Evolutionary conservation across 495 filamentous ascomycete genomes (phyloP).

Genomic region (Podospora fimiseda): DNA sequence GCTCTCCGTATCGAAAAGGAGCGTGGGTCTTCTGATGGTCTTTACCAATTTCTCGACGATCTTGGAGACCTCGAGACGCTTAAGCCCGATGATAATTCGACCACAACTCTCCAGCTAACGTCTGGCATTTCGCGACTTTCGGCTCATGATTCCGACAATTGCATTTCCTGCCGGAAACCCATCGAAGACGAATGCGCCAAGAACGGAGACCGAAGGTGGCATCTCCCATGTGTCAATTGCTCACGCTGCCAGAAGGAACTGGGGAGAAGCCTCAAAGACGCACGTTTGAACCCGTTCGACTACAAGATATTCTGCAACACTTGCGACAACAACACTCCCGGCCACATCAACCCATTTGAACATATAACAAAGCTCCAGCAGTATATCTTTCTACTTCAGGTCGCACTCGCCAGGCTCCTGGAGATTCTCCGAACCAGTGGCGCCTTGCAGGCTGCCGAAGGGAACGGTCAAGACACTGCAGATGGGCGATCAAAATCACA

Average conservation of each 20-base stretch:
- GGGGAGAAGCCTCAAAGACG: constrained; percentile 54
- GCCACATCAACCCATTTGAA: constrained; percentile 39
- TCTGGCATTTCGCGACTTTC: constrained; percentile 66
- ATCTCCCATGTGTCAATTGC: constrained; percentile 73
- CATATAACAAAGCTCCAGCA: constrained; percentile 79
- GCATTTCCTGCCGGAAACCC: constrained; percentile 69
- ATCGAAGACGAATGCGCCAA: constrained; percentile 90
- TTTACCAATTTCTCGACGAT: constrained; percentile 74
- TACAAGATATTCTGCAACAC: constrained; percentile 60
- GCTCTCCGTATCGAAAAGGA: constrained; percentile 87
- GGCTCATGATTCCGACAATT: constrained; percentile 77
- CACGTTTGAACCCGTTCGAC: constrained; percentile 58
- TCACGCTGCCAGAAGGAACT: constrained; percentile 68
- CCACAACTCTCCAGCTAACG: constrained; percentile 61
- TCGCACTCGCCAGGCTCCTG: constrained; percentile 84
- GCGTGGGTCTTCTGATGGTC: constrained; percentile 60
- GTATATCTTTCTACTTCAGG: constrained; percentile 85
- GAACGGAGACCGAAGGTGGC: constrained; percentile 70
- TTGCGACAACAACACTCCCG: constrained; percentile 44
- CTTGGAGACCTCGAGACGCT: constrained; percentile 67
- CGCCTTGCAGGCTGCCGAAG: constrained; percentile 72
- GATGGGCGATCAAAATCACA: constrained; percentile 73
- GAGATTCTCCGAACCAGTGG: constrained; percentile 78
- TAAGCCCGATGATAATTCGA: constrained; percentile 54
- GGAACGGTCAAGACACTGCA: constrained; percentile 58